A percentile compares a stretch with the other conserved stretches of the same genome.
Conservation (phyloP, 108 stramenopile species). For the Hondaea fermentalgiana region DNA sequence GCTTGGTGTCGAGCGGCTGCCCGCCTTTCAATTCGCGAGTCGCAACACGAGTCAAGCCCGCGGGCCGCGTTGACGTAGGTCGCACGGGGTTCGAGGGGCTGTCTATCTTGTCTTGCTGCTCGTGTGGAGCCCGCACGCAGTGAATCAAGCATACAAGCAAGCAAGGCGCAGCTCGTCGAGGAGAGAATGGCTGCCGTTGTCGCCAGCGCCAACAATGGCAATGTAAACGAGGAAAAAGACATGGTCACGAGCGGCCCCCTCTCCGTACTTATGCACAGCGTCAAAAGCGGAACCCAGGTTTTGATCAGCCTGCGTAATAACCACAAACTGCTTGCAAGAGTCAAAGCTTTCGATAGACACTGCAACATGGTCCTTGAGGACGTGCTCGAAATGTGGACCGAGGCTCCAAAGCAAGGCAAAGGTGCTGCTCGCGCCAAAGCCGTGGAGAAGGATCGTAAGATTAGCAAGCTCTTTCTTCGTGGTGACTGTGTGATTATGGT, state of each 20-base stretch:
- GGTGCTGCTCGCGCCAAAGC: constrained; percentile 69
- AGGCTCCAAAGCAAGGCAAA: constrained; percentile 83
- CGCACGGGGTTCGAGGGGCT: no score
- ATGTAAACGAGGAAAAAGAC: neutral
- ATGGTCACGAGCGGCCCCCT: constrained; percentile 77
- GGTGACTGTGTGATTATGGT: constrained; percentile 95
- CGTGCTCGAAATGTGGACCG: constrained; percentile 99
- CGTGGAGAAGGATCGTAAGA: constrained; percentile 88
- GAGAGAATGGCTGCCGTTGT: neutral
- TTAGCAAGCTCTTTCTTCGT: constrained; percentile 96
- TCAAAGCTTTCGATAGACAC: constrained; percentile 79
- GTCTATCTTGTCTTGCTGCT: no score
- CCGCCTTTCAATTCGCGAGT: no score
- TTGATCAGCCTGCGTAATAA: constrained; percentile 96
- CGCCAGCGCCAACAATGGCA: neutral
- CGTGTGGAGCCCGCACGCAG: no score
- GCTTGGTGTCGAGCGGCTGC: no score
- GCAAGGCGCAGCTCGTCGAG: no score
- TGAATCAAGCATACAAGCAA: no score
- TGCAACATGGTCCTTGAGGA: constrained; percentile 82
- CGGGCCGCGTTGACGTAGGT: no score
- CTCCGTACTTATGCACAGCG: constrained; percentile 77
- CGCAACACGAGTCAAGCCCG: no score
- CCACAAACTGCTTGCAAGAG: constrained; percentile 90
- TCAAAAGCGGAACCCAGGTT: constrained; percentile 84